Conservation (phyloP, 2,329 filamentous ascomycete species). For the Falciphora oryzae region DNA sequence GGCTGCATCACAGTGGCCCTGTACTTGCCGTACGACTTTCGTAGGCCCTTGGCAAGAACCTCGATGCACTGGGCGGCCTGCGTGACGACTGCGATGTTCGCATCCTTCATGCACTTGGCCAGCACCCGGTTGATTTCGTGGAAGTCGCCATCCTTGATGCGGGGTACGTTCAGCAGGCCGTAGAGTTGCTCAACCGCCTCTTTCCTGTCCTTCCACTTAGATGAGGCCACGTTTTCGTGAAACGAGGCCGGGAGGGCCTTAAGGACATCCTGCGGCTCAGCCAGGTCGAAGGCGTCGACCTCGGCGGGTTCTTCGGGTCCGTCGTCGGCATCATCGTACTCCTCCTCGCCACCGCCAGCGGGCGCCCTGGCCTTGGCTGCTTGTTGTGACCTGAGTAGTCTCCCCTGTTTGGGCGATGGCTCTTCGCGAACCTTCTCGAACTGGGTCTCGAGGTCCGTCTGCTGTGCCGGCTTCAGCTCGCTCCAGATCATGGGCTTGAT, state of each 20-base stretch:
- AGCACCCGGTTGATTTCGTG: constrained; percentile 76
- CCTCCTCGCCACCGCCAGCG: constrained; percentile 50
- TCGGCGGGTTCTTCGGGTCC: constrained; percentile 60
- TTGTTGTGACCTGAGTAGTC: constrained; percentile 83
- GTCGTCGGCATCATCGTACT: constrained; percentile 50
- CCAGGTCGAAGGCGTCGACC: constrained; percentile 74
- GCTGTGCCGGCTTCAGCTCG: constrained; percentile 91
- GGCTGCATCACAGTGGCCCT: constrained; percentile 74
- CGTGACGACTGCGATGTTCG: constrained; percentile 90
- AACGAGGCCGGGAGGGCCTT: constrained; percentile 79
- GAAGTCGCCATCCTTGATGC: constrained; percentile 87
- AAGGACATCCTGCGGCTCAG: constrained; percentile 81
- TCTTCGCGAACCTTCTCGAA: constrained; percentile 94
- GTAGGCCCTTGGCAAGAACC: constrained; percentile 77
- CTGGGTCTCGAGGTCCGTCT: constrained; percentile 85
- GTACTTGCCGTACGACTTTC: constrained; percentile 73
- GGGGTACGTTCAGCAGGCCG: constrained; percentile 71
- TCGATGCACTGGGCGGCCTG: constrained; percentile 92
- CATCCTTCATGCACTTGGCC: constrained; percentile 98
- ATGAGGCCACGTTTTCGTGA: constrained; percentile 74
- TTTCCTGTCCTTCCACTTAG: constrained; percentile 98
- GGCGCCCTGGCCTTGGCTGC: constrained; percentile 70
- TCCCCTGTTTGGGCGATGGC: constrained; percentile 79
- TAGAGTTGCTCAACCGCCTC: constrained; percentile 83
- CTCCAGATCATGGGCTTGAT: constrained; percentile 99